Base-by-base conservation (phyloP, 1,284 basidiomycete genomes). In the Blastosporella zonata region DNA sequence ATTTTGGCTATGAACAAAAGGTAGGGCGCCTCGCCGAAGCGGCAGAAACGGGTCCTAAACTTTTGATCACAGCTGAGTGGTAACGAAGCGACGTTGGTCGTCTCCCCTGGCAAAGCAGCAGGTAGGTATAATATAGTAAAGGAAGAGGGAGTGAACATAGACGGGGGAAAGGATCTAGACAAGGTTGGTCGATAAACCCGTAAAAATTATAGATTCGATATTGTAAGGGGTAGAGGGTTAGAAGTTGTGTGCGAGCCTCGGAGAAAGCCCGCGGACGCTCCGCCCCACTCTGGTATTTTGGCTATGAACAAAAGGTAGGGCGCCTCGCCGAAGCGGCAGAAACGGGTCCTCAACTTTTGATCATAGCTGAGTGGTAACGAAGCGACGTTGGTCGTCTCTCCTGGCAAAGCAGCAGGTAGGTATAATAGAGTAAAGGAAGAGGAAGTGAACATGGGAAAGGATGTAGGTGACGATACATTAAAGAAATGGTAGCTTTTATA, bases 1-100 rank as follows among this genome's bases (percentile, higher is more conserved):
- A 68, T 67, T 68, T 69, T 64, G 67, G 65, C 68, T 71, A 71
- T 70, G 68, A 70, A 67, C 66, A 70, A 52, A 65, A 59, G 47
- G 52, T 47, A 57, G 44, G 55, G 53, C 50, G 27, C 53, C 46
- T 43, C 53, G 55, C 60, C 61, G 57, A 59, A 44, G 10, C 43
- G 36, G 53, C 33, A 55, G 59, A 58, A 57, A 38, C 47, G 40
- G 50, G 21, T 46, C 42, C 52, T 51, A 35, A 21, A n/a, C 41
- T 47, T 55, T 57, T 50, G 55, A 53, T 62, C 65, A 67, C 62
- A 62, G 58, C 59, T 56, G 55, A 63, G 59, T 59, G 53, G 49
- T 36, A 49, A 59, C 50, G 62, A 60, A 66, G 67, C 56, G 66
- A 62, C 58, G 35, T 50, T 49, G 42, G 47, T 35, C 15, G 20